Conservation (phyloP, 1,139 yeast species). For the Yamadazyma taylorii region DNA sequence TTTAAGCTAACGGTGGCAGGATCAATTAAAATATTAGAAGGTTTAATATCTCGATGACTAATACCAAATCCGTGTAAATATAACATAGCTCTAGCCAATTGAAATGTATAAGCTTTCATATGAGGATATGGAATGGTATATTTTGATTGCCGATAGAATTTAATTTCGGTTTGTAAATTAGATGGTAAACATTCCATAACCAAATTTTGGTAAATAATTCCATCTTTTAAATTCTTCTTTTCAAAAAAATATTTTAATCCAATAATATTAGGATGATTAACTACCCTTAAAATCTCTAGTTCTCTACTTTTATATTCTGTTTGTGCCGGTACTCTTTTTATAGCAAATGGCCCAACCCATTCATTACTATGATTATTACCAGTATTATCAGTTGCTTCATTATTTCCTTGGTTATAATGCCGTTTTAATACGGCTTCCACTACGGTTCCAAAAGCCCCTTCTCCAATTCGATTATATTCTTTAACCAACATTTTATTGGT, state of each 20-base stretch:
- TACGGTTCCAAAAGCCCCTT: slow-evolving; percentile 84
- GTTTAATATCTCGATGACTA: slow-evolving; percentile 86
- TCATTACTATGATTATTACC: slow-evolving; percentile 20
- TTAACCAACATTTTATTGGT: slow-evolving; percentile 64
- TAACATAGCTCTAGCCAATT: slow-evolving; percentile 78
- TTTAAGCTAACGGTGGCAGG: slow-evolving; percentile 82
- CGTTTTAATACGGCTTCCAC: slow-evolving; percentile 63
- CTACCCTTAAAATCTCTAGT: slow-evolving; percentile 68
- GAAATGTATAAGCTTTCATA: slow-evolving; percentile 77
- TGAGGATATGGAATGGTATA: slow-evolving; percentile 70
- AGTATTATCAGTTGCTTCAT: neutral
- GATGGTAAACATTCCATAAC: slow-evolving; percentile 89
- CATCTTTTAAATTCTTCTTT: slow-evolving; percentile 58
- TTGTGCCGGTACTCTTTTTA: slow-evolving; percentile 80
- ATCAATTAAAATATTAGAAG: slow-evolving; percentile 88
- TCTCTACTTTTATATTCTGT: slow-evolving; percentile 82
- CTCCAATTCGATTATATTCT: slow-evolving; percentile 74
- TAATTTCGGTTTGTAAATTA: slow-evolving; percentile 71
- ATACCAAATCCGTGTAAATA: slow-evolving; percentile 78
- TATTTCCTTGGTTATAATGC: slow-evolving; percentile 19
- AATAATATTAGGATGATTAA: slow-evolving; percentile 78
- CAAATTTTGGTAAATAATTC: slow-evolving; percentile 69
- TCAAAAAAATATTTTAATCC: slow-evolving; percentile 65
- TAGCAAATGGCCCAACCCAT: slow-evolving; percentile 81
- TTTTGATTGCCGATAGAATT: slow-evolving; percentile 62